Base-by-base conservation (phyloP, 2,329 filamentous ascomycete species). In the Aureobasidium uvarum region DNA sequence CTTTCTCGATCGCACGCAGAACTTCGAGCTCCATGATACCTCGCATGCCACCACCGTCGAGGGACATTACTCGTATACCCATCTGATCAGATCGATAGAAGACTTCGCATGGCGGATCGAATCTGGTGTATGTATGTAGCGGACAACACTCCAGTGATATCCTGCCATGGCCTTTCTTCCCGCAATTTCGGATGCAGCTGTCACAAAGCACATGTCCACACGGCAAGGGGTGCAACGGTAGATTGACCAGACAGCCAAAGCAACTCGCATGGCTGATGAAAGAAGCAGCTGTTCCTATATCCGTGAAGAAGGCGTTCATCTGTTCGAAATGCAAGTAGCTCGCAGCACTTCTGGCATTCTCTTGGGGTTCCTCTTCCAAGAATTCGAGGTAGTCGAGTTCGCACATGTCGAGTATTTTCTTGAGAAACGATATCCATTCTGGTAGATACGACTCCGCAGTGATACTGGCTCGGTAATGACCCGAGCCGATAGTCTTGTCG, bases 171-270 rank as follows among this genome's bases (percentile, higher is more conserved):
- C 68, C 66, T 59, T 64, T 36, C 71, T 74, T 70, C 73, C 66
- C 59, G 18, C 79, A 63, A 50, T 72, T 67, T 69, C 71, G 50
- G 33, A 81, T 68, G 67, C 80, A 81, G 43, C 72, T 69, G 8
- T 75, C 77, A 68, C 80, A 81, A 0, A 83, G 66, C 3, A 81
- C 74, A 69, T 83, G 81, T 0, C 80, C 80, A 65, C 80, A 83
- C 4, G 76, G 75, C 1, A 83, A 70, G 1, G 74, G 69, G 67
- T 81, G 77, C 66, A 81, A 75, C 1, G 81, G 77, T 2, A 76
- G 71, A 51, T 77, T 76, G 64, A 78, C 75, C 25, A 83, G 70
- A 67, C 81, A 83, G 60, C 76, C 79, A 66, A 81, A 81, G 66
- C 81, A 83, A 1, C 78, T 77, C 0, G 77, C 72, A 67, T 81